Base-by-base conservation (phyloP, 257 asterid genomes). In the Catharanthus roseus region DNA sequence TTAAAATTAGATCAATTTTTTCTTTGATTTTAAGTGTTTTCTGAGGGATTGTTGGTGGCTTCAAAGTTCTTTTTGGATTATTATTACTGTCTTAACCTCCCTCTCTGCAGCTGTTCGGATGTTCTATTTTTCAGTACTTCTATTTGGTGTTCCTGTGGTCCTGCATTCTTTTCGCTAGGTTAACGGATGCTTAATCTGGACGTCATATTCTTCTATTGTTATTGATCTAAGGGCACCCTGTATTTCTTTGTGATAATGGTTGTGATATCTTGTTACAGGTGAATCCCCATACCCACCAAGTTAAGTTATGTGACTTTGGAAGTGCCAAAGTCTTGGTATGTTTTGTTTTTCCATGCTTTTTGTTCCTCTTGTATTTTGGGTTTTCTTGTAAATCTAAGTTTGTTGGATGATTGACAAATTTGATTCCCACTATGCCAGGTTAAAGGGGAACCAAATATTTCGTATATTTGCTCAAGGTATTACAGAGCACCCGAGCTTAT, bases 211-310 rank as follows among this genome's bases (percentile, higher is more conserved):
- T 26, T 45, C 42, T 6, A 67, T 6, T 6, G 21, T 26, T 45
- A 44, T 13, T 7, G 44, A 1, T 67, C 16, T 7, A 11, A 45
- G 16, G 33, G 16, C 24, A 13, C 12, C 19, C 3, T 21, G 0
- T 26, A 10, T 41, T 39, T 18, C 15, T 56, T 70, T 18, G 47
- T 42, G 19, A 18, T 12, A 55, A 55, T 15, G 7, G 4, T 39
- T 15, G 3, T 28, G 58, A 1, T 71, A 23, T 77, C 24, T 50
- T 83, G 63, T 77, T 73, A 56, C 86, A 86, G 91, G 89, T 86
- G 76, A 84, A 86, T 74, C 89, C 91, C 34, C 91, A 86, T 74
- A 86, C 91, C 26, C 91, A 86, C 72, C 91, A 86, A 75, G 87
- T 86, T 39, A 82, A 84, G 56, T 75, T 85, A 75, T 86, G 86